Conservation (phyloP, 192 early-diverging fungal genomes). For the Gonapodya prolifera region DNA sequence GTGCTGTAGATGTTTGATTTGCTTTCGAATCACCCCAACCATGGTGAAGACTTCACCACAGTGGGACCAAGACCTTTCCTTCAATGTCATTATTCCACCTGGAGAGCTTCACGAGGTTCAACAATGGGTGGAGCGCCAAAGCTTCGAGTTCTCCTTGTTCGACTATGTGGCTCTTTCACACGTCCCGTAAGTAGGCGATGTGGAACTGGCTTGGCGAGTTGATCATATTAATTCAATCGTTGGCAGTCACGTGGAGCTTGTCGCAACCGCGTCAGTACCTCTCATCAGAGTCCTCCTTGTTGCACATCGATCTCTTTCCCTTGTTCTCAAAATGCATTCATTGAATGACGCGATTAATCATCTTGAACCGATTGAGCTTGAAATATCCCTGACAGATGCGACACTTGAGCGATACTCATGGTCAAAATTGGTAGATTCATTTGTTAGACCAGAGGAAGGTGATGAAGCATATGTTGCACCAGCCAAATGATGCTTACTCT, state of each 20-base stretch:
- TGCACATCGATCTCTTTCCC: conserved; percentile 16
- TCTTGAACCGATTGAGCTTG: conserved; percentile 6
- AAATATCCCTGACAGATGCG: conserved; percentile 19
- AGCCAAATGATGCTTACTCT: neutral
- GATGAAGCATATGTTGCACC: neutral
- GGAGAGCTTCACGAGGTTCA: conserved; percentile 27
- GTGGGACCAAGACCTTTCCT: conserved; percentile 25
- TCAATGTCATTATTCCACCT: conserved; percentile 24
- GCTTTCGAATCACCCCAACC: neutral
- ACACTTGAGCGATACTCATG: conserved; percentile 23
- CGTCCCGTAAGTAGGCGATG: neutral
- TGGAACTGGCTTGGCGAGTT: neutral
- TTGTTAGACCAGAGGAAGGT: conserved; percentile 18
- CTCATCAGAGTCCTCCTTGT: conserved; percentile 22
- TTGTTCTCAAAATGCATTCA: conserved; percentile 13
- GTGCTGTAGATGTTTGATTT: no score
- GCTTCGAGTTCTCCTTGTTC: conserved; percentile 18
- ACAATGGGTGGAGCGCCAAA: conserved; percentile 25
- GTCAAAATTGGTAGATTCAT: conserved; percentile 26
- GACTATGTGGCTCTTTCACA: conserved; percentile 11
- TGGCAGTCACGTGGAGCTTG: conserved; percentile 15
- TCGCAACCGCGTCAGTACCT: conserved; percentile 16
- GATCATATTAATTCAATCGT: neutral
- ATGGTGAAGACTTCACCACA: conserved; percentile 7
- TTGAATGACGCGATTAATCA: conserved; percentile 8